phyloP scores from a whole-genome alignment of 1,284 basidiomycete genomes.

The Pascua sp. region DNA sequence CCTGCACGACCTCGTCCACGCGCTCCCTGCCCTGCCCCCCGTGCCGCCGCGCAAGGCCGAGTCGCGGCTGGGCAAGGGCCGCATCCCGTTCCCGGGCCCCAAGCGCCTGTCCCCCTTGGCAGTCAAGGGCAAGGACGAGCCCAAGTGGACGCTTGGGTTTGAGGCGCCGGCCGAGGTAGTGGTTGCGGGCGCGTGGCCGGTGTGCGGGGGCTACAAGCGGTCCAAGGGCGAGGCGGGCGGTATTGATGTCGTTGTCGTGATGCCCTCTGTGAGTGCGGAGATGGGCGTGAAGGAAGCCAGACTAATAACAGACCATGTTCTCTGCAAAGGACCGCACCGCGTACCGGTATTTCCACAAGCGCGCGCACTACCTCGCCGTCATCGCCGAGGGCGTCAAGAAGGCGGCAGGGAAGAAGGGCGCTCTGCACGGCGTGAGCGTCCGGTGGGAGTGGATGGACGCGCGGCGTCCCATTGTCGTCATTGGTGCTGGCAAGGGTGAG shows the following conservation, averaged over 20 bases:
- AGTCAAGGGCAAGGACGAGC: conserved; percentile 53
- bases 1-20: conserved; percentile 62
- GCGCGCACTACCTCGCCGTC: conserved; percentile 82
- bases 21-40: conserved; percentile 59
- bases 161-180: conserved; percentile 55
- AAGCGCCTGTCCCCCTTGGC: conserved; percentile 56
- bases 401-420: conserved; percentile 55
- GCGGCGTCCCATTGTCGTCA: conserved; percentile 29
- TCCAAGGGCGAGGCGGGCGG: conserved; percentile 57
- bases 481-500: conserved; percentile 23
- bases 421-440: conserved; percentile 61
- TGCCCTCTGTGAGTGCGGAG: conserved; percentile 66
- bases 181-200: conserved; percentile 55
- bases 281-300: no score
- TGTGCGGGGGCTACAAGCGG: conserved; percentile 57
- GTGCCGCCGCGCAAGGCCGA: conserved; percentile 64
- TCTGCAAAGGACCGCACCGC: conserved; percentile 94
- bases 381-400: conserved; percentile 63
- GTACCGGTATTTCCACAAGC: conserved; percentile 86
- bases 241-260: conserved; percentile 79
- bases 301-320: conserved; percentile 56
- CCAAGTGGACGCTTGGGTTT: conserved; percentile 66
- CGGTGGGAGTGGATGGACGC: conserved; percentile 64
- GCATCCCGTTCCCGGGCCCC: conserved; percentile 57
- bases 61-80: conserved; percentile 57